These are phyloP conservation scores for Thinopyrum obtusiflorum DNA, from an alignment of 202 grass and related monocot genomes.

Conservation along the genomic window DNA sequence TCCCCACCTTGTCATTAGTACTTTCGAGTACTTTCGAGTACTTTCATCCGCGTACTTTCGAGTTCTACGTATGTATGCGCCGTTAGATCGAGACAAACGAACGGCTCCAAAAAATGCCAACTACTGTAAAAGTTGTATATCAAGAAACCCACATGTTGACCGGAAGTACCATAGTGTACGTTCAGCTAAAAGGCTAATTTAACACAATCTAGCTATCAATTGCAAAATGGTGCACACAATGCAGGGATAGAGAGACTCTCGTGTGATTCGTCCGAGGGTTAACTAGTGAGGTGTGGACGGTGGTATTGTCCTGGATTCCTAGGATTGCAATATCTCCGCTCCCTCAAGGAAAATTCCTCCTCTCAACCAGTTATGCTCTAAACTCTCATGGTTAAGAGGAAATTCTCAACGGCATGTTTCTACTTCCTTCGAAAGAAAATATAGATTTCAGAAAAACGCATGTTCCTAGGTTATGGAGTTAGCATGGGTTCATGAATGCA, in stretches of 20 bases:
- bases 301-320: not conserved
- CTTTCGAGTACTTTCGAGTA: too few species aligned
- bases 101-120: too few species aligned
- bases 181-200: not conserved
- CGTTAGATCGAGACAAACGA: too few species aligned
- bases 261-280: not conserved
- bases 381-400: not conserved
- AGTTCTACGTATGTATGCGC: too few species aligned
- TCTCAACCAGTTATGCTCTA: too few species aligned
- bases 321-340: not conserved
- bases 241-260: not conserved
- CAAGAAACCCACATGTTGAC: not conserved
- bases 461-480: too few species aligned
- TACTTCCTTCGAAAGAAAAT: not conserved
- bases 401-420: not conserved
- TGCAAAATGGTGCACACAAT: slow-evolving; percentile 11
- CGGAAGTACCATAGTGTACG: not conserved
- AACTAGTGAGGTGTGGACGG: not conserved
- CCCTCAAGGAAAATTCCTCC: too few species aligned
- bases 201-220: not conserved
- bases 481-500: too few species aligned
- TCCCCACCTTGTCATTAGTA: too few species aligned
- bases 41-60: too few species aligned
- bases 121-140: not conserved
- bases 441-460: not conserved